phyloP scores from a whole-genome alignment of 164 flowering plant genomes.

The grape (Vitis vinifera) region DNA sequence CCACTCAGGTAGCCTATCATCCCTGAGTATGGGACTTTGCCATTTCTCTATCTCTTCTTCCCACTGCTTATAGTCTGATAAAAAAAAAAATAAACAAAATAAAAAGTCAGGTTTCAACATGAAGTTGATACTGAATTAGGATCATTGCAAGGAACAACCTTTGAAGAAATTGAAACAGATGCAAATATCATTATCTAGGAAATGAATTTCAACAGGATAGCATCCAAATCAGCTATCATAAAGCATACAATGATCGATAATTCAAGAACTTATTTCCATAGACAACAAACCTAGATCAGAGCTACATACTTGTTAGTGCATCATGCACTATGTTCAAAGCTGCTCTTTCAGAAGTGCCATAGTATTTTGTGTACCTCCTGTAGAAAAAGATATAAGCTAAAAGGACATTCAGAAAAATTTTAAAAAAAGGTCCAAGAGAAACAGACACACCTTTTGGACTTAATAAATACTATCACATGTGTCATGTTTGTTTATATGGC shows the following conservation, averaged over 20 bases:
- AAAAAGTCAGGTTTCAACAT: not conserved
- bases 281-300: not conserved
- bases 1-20: conserved; percentile 95
- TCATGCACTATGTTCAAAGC: conserved; percentile 81
- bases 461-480: not conserved
- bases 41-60: conserved; percentile 98
- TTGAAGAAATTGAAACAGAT: not conserved
- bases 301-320: conserved; percentile 78
- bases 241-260: too few species aligned
- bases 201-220: not conserved
- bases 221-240: not conserved
- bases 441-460: too few species aligned
- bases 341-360: conserved; percentile 88
- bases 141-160: not conserved
- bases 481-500: not conserved
- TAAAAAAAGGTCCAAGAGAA: not conserved
- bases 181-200: not conserved
- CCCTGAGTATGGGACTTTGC: conserved; percentile 86
- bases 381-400: conserved; percentile 12
- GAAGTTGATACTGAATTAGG: not conserved
- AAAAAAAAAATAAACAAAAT: conserved; percentile 8
- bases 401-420: not conserved
- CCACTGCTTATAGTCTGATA: conserved; percentile 88
- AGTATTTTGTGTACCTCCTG: conserved; percentile 96
- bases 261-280: too few species aligned